Base-by-base conservation (phyloP, 2,329 filamentous ascomycete species). In the Exutisphaerella laricina region DNA sequence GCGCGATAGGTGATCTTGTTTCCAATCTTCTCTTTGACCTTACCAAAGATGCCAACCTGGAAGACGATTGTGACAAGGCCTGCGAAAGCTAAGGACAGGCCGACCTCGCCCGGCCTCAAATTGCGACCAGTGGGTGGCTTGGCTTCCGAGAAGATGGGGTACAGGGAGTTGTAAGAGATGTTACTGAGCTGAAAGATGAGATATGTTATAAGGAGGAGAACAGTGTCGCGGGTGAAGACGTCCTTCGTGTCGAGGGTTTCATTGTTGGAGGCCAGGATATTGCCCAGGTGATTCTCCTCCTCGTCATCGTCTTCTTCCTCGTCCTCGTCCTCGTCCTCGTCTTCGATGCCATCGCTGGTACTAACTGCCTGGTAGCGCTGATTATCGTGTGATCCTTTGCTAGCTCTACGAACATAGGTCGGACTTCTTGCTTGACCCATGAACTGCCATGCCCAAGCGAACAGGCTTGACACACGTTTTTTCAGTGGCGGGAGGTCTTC, bases 121-220 rank as follows among this genome's bases (percentile, higher is more conserved):
- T 75, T 73, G 29, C 92, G 83, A 13, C 92, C 92, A 0, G 82
- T 82, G 0, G 92, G 92, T 0, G 80, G 73, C 1, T 76, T 66
- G 0, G 84, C 80, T 41, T 89, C 82, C 1, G 84, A 86, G 57
- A 97, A 98, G 41, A 97, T 90, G 1, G 92, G 92, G 58, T 94
- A 98, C 0, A 98, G 72, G 13, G 87, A 90, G 66, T 95, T 96
- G 74, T 89, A 98, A 3, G 88, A 88, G 53, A 96, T 88, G 64
- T 97, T 97, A 48, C 85, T 82, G 4, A 98, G 74, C 58, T 96
- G 89, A 61, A 97, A 98, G 37, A 97, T 83, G 31, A 96, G 78
- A 59, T 95, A 97, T 0, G 89, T 94, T 39, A 79, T 63, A 4
- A 98, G 76, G 0, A 98, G 75, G 2, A 94, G 70, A 9, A 96